phyloP scores from a whole-genome alignment of 148 eudicot genomes.

The Simmondsia chinensis region DNA sequence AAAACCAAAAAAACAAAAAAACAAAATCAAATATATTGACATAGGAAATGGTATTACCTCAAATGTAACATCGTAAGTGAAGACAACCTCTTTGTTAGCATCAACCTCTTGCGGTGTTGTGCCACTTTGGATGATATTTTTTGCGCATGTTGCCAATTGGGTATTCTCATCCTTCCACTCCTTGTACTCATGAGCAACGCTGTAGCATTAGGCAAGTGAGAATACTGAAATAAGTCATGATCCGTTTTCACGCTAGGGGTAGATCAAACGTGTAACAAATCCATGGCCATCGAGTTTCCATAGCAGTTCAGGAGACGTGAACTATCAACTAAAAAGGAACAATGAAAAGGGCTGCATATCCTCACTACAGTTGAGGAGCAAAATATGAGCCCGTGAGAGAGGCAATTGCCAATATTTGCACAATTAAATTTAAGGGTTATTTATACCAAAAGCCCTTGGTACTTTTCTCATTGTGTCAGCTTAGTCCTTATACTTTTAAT shows the following conservation, averaged over 20 bases:
- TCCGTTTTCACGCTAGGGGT: too few relatives aligned
- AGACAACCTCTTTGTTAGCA: conserved; percentile 38
- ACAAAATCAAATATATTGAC: not conserved
- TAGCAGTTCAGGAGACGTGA: too few relatives aligned
- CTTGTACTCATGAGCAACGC: conserved; percentile 55
- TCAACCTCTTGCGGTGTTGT: conserved; percentile 48
- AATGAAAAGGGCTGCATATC: too few relatives aligned
- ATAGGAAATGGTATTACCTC: conserved; percentile 26
- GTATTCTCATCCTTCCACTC: conserved; percentile 51
- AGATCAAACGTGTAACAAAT: too few relatives aligned
- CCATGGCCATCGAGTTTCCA: not conserved
- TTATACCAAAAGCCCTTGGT: too few relatives aligned
- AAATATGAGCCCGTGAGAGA: too few relatives aligned
- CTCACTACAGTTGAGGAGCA: too few relatives aligned
- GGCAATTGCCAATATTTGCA: too few relatives aligned
- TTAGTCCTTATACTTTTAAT: too few relatives aligned
- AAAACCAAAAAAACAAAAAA: not conserved
- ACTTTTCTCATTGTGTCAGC: too few relatives aligned
- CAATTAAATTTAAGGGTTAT: too few relatives aligned
- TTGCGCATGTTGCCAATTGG: conserved; percentile 40
- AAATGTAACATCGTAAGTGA: conserved; percentile 47
- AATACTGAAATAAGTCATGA: not conserved
- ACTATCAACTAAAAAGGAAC: too few relatives aligned
- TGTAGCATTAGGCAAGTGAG: conserved; percentile 15
- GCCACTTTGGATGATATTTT: conserved; percentile 33